Evolutionary conservation across 495 filamentous ascomycete species (phyloP).

Genomic region (Parathielavia hyrcaniae): DNA sequence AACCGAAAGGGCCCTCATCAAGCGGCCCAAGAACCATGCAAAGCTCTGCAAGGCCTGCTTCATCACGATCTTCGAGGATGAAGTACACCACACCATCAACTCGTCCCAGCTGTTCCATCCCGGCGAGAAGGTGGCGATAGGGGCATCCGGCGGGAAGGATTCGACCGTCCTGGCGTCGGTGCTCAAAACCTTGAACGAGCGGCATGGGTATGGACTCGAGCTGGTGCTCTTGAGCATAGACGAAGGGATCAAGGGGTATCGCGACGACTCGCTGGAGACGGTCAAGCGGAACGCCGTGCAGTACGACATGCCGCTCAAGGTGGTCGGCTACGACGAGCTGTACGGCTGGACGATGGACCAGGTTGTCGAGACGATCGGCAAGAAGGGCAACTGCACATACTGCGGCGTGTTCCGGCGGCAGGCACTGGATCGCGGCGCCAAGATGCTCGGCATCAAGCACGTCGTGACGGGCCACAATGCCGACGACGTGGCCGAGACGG

Average conservation of each 20-base stretch:
- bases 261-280: conserved; percentile 91
- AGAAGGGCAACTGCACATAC: conserved; percentile 98
- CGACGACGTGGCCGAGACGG: conserved; percentile 96
- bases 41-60: conserved; percentile 91
- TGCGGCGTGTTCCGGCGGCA: conserved; percentile 95
- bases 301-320: conserved; percentile 82
- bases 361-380: conserved; percentile 89
- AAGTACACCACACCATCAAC: conserved; percentile 88
- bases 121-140: conserved; percentile 88
- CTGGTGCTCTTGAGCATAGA: conserved; percentile 87
- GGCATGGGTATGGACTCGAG: conserved; percentile 79
- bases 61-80: conserved; percentile 76
- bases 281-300: conserved; percentile 89
- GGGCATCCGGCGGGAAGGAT: conserved; percentile 95
- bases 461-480: conserved; percentile 98
- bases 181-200: conserved; percentile 87
- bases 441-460: conserved; percentile 79
- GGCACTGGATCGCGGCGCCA: conserved; percentile 87
- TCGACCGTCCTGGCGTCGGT: conserved; percentile 93
- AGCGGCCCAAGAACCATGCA: conserved; percentile 86
- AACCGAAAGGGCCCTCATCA: conserved; percentile 71
- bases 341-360: conserved; percentile 99
- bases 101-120: conserved; percentile 68
- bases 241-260: conserved; percentile 93
- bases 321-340: conserved; percentile 87